phyloP scores from a whole-genome alignment of 73 alveolate genomes.

The Urostyla sp. region DNA sequence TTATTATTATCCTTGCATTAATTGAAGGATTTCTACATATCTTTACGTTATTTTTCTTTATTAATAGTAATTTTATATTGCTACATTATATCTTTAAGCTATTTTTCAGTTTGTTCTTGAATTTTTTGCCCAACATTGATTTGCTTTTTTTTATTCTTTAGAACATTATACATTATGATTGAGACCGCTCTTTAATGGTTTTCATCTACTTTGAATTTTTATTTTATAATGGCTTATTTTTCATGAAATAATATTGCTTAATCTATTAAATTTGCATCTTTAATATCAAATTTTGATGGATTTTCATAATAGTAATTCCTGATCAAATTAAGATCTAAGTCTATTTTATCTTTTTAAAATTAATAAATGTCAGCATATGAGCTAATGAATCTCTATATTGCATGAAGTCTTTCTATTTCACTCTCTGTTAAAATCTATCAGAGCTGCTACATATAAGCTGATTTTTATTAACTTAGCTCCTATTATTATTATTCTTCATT shows the following conservation, averaged over 20 bases:
- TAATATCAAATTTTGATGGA: neutral
- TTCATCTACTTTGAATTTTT: neutral
- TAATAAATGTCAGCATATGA: constrained; percentile 9
- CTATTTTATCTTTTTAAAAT: constrained; percentile 23
- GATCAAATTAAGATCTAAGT: neutral
- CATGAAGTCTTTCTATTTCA: neutral
- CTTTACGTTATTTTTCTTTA: constrained; percentile 5
- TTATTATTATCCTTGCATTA: constrained; percentile 31
- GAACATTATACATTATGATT: neutral
- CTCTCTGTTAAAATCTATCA: neutral
- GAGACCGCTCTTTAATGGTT: neutral
- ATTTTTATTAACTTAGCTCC: neutral
- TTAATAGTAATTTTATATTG: constrained; percentile 12
- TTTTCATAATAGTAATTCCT: constrained; percentile 2
- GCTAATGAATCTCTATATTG: constrained; percentile 3
- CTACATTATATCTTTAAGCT: constrained; percentile 19
- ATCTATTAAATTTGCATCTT: constrained; percentile 22
- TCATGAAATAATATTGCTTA: constrained; percentile 19
- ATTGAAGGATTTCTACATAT: neutral
- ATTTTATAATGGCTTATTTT: neutral
- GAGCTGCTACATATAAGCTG: neutral
- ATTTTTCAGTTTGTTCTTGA: constrained; percentile 21
- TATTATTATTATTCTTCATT: neutral
- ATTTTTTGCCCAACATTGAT: neutral
- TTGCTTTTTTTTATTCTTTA: neutral